Conservation (phyloP, 768 basidiomycete genomes). For the Russula emetica region DNA sequence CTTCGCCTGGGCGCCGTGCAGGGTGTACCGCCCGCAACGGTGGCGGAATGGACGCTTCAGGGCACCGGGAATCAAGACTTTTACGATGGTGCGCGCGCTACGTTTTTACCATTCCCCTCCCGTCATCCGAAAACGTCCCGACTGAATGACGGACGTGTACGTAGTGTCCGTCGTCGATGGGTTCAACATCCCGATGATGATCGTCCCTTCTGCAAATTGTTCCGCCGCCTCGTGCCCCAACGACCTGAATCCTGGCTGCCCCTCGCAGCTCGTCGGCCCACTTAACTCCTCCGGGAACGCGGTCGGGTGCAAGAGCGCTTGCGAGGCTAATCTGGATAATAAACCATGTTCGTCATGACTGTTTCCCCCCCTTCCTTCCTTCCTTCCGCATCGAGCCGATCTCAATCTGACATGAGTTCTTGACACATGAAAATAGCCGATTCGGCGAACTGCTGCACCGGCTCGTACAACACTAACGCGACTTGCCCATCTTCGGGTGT, state of each 20-base stretch:
- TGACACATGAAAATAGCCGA: conserved; percentile 31
- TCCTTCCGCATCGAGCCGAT: not conserved
- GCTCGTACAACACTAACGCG: conserved; percentile 33
- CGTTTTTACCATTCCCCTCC: not conserved
- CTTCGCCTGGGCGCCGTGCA: conserved; percentile 24
- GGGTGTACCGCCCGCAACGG: conserved; percentile 64
- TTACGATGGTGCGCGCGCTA: conserved; percentile 48
- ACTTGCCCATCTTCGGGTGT: conserved; percentile 38
- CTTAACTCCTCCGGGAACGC: conserved; percentile 49
- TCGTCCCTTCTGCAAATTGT: conserved; percentile 31
- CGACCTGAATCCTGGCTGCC: conserved; percentile 40
- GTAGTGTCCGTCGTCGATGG: conserved; percentile 64
- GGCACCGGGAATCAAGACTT: conserved; percentile 44
- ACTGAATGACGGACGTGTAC: not conserved
- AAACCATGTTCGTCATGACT: not conserved
- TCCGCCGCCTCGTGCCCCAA: conserved; percentile 30
- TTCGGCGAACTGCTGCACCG: conserved; percentile 40
- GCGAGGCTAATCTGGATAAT: conserved; percentile 40
- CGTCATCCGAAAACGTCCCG: not conserved
- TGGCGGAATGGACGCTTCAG: conserved; percentile 65
- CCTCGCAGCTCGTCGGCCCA: conserved; percentile 48
- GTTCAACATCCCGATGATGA: conserved; percentile 35
- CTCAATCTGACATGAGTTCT: not conserved
- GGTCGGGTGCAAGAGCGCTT: conserved; percentile 61
- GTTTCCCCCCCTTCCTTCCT: not conserved